Conservation (phyloP, 768 basidiomycete species). For the Cubamyces sp. region DNA sequence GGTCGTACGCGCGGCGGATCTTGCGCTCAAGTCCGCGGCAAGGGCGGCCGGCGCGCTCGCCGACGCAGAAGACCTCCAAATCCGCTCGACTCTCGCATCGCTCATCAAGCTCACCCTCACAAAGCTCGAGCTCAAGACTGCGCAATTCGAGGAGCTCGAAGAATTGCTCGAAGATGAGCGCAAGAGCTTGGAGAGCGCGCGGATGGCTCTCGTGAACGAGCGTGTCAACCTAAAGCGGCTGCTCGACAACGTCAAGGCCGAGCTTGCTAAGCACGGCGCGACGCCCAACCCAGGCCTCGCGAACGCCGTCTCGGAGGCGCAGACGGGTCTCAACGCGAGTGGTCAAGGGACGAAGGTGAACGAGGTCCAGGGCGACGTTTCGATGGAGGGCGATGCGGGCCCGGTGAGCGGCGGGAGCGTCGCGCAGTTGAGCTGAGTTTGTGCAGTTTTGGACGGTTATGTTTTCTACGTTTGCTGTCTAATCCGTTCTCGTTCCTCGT, state of each 20-base stretch:
- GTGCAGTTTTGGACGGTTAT: neutral
- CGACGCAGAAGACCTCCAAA: slow-evolving; percentile 78
- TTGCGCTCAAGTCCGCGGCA: slow-evolving; percentile 89
- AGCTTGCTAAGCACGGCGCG: slow-evolving; percentile 56
- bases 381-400: slow-evolving; percentile 55
- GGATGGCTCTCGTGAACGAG: slow-evolving; percentile 80
- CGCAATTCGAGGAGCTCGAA: slow-evolving; percentile 93
- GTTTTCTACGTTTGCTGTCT: slow-evolving; percentile 10
- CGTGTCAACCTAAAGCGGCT: slow-evolving; percentile 70
- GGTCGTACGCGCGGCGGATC: slow-evolving; percentile 77
- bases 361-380: slow-evolving; percentile 51
- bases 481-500: neutral
- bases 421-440: slow-evolving; percentile 21
- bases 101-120: slow-evolving; percentile 84
- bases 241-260: slow-evolving; percentile 67
- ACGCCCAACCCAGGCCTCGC: slow-evolving; percentile 29
- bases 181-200: slow-evolving; percentile 78
- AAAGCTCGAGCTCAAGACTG: slow-evolving; percentile 94
- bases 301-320: slow-evolving; percentile 39
- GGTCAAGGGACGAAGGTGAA: slow-evolving; percentile 62
- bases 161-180: slow-evolving; percentile 91
- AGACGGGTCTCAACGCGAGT: slow-evolving; percentile 53
- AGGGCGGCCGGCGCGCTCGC: slow-evolving; percentile 83
- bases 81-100: slow-evolving; percentile 76
- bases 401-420: slow-evolving; percentile 54